These are phyloP conservation scores for Poterioochromonas sp. DNA, from an alignment of 352 stramenopile genomes.

Conservation along the genomic window DNA sequence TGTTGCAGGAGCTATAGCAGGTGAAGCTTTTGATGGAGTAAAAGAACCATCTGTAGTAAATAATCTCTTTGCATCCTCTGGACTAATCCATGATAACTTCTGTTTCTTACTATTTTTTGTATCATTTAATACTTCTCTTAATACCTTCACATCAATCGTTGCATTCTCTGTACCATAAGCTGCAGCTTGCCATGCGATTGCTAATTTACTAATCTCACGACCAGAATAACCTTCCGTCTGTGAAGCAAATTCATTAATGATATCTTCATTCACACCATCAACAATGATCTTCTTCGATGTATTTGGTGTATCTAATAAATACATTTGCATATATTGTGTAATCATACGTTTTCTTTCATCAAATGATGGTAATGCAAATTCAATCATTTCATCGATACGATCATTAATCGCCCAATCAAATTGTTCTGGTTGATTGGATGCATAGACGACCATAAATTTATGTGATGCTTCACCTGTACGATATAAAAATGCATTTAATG, in stretches of 20 bases:
- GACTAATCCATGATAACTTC: conserved; percentile 77
- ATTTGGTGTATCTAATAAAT: conserved; percentile 79
- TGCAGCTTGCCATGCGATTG: conserved; percentile 95
- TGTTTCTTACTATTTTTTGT: conserved; percentile 80
- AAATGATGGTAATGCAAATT: conserved; percentile 75
- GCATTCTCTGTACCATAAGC: conserved; percentile 89
- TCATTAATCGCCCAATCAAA: conserved; percentile 93
- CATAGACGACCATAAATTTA: conserved; percentile 97
- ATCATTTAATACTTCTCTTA: conserved; percentile 83
- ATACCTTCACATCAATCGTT: conserved; percentile 79
- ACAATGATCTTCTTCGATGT: not conserved
- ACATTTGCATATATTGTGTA: conserved; percentile 94
- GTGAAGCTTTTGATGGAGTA: no score
- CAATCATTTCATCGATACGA: conserved; percentile 87
- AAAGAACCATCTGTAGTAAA: no score
- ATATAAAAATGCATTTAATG: conserved; percentile 91
- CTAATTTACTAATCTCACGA: conserved; percentile 96
- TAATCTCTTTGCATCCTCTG: conserved; percentile 43
- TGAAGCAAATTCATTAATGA: conserved; percentile 72
- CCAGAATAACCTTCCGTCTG: conserved; percentile 93
- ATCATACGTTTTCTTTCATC: conserved; percentile 93
- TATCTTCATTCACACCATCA: not conserved
- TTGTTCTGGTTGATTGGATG: conserved; percentile 89
- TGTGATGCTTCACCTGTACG: conserved; percentile 83
- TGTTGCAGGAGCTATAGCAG: no score